Conservation (phyloP, 106 monocot species). For the Dioscorea alata region DNA sequence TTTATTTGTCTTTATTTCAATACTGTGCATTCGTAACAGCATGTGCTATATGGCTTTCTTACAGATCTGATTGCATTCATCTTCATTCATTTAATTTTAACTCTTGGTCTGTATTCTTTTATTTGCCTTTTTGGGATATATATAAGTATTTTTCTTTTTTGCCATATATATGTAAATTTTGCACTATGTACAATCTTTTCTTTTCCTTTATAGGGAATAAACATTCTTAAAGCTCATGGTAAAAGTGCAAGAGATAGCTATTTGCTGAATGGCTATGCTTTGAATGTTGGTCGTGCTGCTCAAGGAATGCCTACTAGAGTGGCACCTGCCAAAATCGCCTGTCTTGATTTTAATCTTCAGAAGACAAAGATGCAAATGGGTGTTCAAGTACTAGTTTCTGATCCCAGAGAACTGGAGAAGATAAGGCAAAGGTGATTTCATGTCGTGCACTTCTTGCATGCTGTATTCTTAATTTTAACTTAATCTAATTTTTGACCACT, state of each 20-base stretch:
- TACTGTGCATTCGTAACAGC: neutral
- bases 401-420: constrained; percentile 98
- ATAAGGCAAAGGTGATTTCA: constrained; percentile 76
- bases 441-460: neutral
- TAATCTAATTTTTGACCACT: too few relatives aligned
- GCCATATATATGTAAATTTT: too few relatives aligned
- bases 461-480: too few relatives aligned
- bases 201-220: constrained; percentile 57
- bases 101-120: too few relatives aligned
- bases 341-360: constrained; percentile 97
- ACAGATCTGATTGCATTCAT: neutral
- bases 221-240: constrained; percentile 97
- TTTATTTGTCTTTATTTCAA: neutral
- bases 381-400: constrained; percentile 83
- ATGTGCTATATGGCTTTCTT: neutral
- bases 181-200: neutral
- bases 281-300: constrained; percentile 94
- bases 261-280: constrained; percentile 92
- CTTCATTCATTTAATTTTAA: neutral
- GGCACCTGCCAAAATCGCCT: constrained; percentile 91
- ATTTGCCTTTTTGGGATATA: too few relatives aligned
- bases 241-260: constrained; percentile 94
- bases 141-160: too few relatives aligned
- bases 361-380: constrained; percentile 99
- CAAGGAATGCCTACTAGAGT: constrained; percentile 98